These are phyloP conservation scores for Solanum ossicruentum DNA, from an alignment of 257 asterid species.

Conservation along the genomic window DNA sequence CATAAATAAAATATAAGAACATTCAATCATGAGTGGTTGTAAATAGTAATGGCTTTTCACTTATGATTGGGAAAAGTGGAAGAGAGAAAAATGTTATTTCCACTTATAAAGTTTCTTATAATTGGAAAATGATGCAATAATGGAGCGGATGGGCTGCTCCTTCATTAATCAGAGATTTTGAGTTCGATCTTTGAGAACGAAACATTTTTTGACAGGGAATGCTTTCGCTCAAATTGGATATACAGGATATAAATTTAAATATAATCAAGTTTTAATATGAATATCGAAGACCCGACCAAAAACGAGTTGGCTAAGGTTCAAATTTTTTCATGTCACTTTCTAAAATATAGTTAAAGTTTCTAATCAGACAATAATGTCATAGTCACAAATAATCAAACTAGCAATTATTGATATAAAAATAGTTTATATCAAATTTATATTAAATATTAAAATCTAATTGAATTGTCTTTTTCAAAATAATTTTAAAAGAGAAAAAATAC, in stretches of 20 bases:
- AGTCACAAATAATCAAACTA: neutral
- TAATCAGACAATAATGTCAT: neutral
- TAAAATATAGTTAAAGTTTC: no score
- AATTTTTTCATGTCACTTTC: no score
- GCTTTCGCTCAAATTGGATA: fast-evolving
- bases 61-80: neutral
- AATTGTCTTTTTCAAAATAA: neutral
- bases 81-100: neutral
- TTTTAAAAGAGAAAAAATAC: neutral
- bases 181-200: no score
- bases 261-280: no score
- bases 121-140: neutral
- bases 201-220: no score
- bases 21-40: neutral
- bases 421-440: neutral
- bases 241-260: no score
- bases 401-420: neutral
- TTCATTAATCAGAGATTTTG: no score
- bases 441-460: neutral
- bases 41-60: neutral
- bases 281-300: no score
- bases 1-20: neutral
- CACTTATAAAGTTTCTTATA: neutral
- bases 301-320: no score
- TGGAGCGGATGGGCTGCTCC: fast-evolving